These are phyloP conservation scores for Suillus discolor DNA, from an alignment of 768 basidiomycete genomes.

Conservation along the genomic window DNA sequence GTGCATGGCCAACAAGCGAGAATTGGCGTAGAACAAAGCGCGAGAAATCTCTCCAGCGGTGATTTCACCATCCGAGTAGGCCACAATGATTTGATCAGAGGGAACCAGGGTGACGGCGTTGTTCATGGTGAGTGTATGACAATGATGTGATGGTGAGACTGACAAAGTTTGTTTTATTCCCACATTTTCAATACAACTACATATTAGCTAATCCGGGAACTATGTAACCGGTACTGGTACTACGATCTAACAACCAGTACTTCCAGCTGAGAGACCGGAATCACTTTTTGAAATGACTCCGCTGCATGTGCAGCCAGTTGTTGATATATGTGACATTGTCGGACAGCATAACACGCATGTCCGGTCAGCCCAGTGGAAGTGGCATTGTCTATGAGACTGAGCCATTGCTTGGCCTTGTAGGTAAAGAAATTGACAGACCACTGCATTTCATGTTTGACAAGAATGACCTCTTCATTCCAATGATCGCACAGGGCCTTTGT, in stretches of 20 bases:
- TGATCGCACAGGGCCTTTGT: slow-evolving; percentile 4
- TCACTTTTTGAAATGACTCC: too few relatives aligned
- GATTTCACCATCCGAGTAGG: neutral
- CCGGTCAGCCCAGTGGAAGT: neutral
- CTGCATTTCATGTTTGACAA: neutral
- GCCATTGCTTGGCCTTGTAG: neutral
- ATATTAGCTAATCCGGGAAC: neutral
- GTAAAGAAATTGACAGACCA: neutral
- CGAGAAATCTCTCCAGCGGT: neutral
- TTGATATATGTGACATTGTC: too few relatives aligned
- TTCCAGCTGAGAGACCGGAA: too few relatives aligned
- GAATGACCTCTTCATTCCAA: slow-evolving; percentile 11
- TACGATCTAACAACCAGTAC: too few relatives aligned
- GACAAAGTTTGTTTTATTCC: too few relatives aligned
- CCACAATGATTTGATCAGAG: neutral
- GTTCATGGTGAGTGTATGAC: too few relatives aligned
- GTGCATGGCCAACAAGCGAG: neutral
- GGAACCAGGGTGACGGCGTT: neutral
- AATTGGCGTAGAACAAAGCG: neutral
- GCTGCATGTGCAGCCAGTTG: too few relatives aligned
- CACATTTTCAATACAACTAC: too few relatives aligned
- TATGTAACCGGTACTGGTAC: neutral
- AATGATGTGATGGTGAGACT: too few relatives aligned
- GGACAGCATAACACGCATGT: too few relatives aligned
- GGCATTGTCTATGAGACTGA: neutral